Percentiles rank a stretch among this genome's conserved stretches.
Evolutionary conservation across 805 yeast genomes (phyloP).

Genomic region (Dipodascopsis tothii): DNA sequence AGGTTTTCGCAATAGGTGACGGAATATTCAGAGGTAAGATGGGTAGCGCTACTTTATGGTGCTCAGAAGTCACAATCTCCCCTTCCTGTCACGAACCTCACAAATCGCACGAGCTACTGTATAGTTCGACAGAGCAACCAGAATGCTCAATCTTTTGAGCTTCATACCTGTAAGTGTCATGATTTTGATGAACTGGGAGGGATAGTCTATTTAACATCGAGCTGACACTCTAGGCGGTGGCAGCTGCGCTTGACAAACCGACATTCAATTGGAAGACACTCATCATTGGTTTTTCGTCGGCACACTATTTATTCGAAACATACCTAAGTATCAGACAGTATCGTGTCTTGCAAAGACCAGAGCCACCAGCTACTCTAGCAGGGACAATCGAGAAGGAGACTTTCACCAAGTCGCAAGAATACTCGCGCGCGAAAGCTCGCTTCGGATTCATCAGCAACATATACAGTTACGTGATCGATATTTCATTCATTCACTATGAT

Average conservation of each 20-base stretch:
- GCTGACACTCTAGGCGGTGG: no score
- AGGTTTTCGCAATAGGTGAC: no score
- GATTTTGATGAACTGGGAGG: no score
- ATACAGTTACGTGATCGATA: conserved; percentile 48
- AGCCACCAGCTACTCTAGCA: conserved; percentile 63
- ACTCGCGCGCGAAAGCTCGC: conserved; percentile 68
- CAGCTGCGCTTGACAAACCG: conserved; percentile 45
- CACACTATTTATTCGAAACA: conserved; percentile 67
- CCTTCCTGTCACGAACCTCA: no score
- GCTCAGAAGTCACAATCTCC: no score
- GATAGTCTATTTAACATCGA: no score
- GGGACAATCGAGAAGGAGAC: conserved; percentile 65
- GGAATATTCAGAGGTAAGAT: no score
- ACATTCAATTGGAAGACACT: conserved; percentile 73
- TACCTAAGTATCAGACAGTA: conserved; percentile 74
- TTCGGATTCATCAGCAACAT: conserved; percentile 54
- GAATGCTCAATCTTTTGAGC: background rate
- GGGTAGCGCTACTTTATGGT: no score
- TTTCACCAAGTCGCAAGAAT: conserved; percentile 66
- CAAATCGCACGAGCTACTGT: no score
- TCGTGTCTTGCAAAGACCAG: conserved; percentile 46
- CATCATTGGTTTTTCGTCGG: conserved; percentile 64
- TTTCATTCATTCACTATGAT: conserved; percentile 53
- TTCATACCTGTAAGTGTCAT: background rate
- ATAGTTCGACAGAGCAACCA: no score